A percentile compares a stretch with the other conserved stretches of the same genome.
phyloP scores from a whole-genome alignment of 192 early-diverging fungal species.

The Dimargaris cristalligena region DNA sequence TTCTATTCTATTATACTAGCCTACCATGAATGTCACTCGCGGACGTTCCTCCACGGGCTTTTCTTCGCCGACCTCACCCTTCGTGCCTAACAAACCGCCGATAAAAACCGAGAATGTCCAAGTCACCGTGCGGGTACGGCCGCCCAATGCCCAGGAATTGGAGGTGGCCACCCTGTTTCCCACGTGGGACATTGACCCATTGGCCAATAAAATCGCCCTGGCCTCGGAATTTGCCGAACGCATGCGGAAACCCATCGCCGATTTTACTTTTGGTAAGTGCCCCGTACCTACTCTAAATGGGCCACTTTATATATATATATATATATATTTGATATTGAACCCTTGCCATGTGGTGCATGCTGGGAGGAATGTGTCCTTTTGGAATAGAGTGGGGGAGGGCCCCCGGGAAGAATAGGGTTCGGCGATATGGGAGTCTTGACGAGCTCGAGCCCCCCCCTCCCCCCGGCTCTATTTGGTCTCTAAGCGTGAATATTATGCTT shows the following conservation, averaged over 20 bases:
- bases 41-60: neutral
- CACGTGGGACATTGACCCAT: constrained; percentile 8
- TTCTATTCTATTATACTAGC: no score
- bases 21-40: neutral
- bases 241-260: neutral
- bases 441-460: no score
- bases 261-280: constrained; percentile 5
- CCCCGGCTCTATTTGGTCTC: no score
- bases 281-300: no score
- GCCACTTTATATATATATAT: neutral
- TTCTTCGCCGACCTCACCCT: neutral
- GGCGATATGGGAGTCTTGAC: neutral
- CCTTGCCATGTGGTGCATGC: neutral
- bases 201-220: constrained; percentile 1
- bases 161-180: neutral
- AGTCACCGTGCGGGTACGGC: constrained; percentile 9
- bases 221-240: constrained; percentile 4
- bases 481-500: no score
- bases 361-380: neutral
- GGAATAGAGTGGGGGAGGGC: neutral
- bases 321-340: neutral
- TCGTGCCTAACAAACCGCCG: neutral
- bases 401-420: neutral
- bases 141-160: constrained; percentile 4
- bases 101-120: constrained; percentile 8